phyloP scores from a whole-genome alignment of 345 rosid species.

The Euphorbia peplus region DNA sequence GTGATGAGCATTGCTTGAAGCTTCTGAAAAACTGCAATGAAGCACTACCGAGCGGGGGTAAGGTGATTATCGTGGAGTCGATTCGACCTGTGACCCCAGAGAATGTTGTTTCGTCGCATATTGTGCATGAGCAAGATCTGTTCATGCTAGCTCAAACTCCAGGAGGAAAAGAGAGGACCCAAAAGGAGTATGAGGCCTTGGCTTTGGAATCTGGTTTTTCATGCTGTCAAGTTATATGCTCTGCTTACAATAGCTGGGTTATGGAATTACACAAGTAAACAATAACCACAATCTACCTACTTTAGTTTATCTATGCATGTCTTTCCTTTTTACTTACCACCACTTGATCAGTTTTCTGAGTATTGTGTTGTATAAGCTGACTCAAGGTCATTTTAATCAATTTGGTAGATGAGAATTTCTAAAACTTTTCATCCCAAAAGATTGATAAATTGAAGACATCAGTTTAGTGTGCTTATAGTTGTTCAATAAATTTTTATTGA shows the following conservation, averaged over 20 bases:
- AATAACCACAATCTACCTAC: neutral
- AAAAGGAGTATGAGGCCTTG: conserved; percentile 39
- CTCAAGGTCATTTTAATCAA: too few relatives aligned
- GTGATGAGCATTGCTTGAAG: conserved; percentile 41
- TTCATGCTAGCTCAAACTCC: conserved; percentile 43
- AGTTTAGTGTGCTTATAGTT: too few relatives aligned
- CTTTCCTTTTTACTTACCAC: too few relatives aligned
- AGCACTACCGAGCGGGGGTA: conserved; percentile 38
- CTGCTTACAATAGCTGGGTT: conserved; percentile 22
- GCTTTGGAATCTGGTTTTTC: conserved; percentile 40
- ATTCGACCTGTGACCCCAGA: conserved; percentile 34
- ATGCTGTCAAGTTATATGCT: conserved; percentile 23
- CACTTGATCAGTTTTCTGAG: too few relatives aligned
- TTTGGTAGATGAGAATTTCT: too few relatives aligned
- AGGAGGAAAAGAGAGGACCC: conserved; percentile 46
- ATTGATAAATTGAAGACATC: too few relatives aligned
- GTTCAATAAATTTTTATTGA: too few relatives aligned
- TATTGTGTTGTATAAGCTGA: too few relatives aligned
- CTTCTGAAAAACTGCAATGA: conserved; percentile 47
- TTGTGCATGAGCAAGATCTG: conserved; percentile 40
- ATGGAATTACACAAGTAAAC: conserved; percentile 29
- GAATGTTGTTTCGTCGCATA: conserved; percentile 28
- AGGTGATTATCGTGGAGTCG: conserved; percentile 40
- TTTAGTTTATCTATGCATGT: too few relatives aligned
- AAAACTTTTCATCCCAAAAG: too few relatives aligned